Percentiles rank a stretch among this genome's conserved stretches.
phyloP scores from a whole-genome alignment of 805 yeast genomes.

The Candida nemodendra region DNA sequence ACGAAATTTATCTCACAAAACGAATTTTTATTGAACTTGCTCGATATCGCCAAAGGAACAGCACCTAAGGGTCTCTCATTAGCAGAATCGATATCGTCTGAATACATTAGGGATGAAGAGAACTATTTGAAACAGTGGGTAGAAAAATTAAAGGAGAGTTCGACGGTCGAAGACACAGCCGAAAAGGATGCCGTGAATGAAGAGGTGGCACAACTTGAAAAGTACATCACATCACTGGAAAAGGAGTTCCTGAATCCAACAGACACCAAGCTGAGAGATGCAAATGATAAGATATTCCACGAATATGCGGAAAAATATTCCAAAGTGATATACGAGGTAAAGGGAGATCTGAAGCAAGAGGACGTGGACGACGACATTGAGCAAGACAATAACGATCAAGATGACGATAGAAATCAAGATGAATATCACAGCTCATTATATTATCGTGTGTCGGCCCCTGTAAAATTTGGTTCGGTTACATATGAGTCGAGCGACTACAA shows the following conservation, averaged over 20 bases:
- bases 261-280: constrained; percentile 13
- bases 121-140: constrained; percentile 19
- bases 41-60: constrained; percentile 13
- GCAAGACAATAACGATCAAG: constrained; percentile 16
- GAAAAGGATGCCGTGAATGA: constrained; percentile 3
- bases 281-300: constrained; percentile 21
- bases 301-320: constrained; percentile 20
- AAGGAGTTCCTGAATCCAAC: constrained; percentile 23
- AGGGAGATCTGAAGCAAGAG: constrained; percentile 17
- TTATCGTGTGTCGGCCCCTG: constrained; percentile 17
- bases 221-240: constrained; percentile 15
- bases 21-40: constrained; percentile 28
- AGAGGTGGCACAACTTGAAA: constrained; percentile 13
- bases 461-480: constrained; percentile 13
- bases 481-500: constrained; percentile 16
- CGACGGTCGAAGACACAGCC: not conserved
- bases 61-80: constrained; percentile 19
- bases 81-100: constrained; percentile 21
- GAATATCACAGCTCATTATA: constrained; percentile 15
- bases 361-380: constrained; percentile 18
- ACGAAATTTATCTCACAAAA: constrained; percentile 33
- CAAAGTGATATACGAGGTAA: constrained; percentile 25
- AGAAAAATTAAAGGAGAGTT: constrained; percentile 12
- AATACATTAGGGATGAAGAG: constrained; percentile 14
- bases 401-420: constrained; percentile 9